Base-by-base conservation (phyloP, 441 rosid genomes). In the Pelargonium myrrhifolium region DNA sequence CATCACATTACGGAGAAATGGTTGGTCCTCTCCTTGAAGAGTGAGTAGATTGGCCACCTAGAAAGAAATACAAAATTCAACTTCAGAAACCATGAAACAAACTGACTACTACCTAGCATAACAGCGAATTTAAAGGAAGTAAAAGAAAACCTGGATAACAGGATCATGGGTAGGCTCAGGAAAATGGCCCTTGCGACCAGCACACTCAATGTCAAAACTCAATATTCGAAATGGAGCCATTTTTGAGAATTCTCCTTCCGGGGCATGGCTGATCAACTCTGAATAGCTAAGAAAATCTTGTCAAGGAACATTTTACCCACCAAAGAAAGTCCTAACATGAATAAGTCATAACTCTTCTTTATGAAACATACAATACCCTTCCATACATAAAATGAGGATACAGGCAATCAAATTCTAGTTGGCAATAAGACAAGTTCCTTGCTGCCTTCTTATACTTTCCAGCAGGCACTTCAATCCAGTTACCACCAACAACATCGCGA, bases 131-230 rank as follows among this genome's bases (percentile, higher is more conserved):
- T 62, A 15, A 62, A 21, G 45, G 65, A 43, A 66, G 49, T 22
- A 62, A 71, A 65, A 68, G 22, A 68, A 68, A 63, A 94, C 99
- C 98, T 94, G 99, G 81, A 94, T 94, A 69, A 94, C 97, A 68
- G 98, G 98, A 82, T 94, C 99, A 68, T 92, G 99, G 63, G 77
- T 80, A 73, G 99, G 90, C 89, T 94, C 99, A 2, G 99, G 99
- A 84, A 94, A 94, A 77, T 94, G 98, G 67, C 99, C 99, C 83
- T 92, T 94, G 67, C 94, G 97, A 58, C 99, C 99, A 53, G 99
- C 98, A 79, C 98, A 94, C 84, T 94, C 98, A 59, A 94, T 94
- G 73, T 94, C 99, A 80, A 94, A 94, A 86, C 98, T 94, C 75
- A 94, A 80, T 65, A 94, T 80, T 65, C 99, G 97, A 76, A 94